phyloP scores from a whole-genome alignment of 2,329 filamentous ascomycete genomes.

The Verticillium zaregamsianum region DNA sequence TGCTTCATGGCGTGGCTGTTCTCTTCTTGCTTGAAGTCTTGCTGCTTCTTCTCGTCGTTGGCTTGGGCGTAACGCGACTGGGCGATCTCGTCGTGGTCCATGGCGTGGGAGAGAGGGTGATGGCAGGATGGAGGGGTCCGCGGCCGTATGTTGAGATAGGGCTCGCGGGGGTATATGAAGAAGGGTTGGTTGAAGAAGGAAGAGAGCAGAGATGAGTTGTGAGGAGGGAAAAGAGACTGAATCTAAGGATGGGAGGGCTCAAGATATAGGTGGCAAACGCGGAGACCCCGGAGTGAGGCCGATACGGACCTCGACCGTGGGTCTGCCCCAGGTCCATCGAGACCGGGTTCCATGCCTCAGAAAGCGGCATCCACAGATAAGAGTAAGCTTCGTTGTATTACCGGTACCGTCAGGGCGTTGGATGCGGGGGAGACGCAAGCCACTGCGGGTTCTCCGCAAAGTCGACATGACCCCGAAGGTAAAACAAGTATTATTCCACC shows the following conservation, averaged over 20 bases:
- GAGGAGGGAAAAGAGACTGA: background rate
- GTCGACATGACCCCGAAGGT: background rate
- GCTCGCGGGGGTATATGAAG: background rate
- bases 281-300: background rate
- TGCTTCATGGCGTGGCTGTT: conserved; percentile 1
- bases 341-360: background rate
- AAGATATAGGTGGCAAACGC: background rate
- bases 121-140: background rate
- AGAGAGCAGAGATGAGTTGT: background rate
- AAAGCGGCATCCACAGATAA: background rate
- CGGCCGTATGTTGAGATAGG: conserved; percentile 1
- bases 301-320: background rate
- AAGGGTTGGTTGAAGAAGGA: background rate
- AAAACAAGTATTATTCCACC: background rate
- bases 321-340: background rate
- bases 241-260: background rate
- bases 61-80: background rate
- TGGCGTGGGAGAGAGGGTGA: background rate
- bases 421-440: background rate
- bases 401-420: background rate
- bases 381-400: background rate
- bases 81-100: conserved; percentile 13
- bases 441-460: background rate
- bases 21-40: background rate
- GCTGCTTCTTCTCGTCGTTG: conserved; percentile 7